A percentile compares a stretch with the other conserved stretches of the same genome.
phyloP scores from a whole-genome alignment of 495 filamentous ascomycete genomes.

The Penicillium lagena region DNA sequence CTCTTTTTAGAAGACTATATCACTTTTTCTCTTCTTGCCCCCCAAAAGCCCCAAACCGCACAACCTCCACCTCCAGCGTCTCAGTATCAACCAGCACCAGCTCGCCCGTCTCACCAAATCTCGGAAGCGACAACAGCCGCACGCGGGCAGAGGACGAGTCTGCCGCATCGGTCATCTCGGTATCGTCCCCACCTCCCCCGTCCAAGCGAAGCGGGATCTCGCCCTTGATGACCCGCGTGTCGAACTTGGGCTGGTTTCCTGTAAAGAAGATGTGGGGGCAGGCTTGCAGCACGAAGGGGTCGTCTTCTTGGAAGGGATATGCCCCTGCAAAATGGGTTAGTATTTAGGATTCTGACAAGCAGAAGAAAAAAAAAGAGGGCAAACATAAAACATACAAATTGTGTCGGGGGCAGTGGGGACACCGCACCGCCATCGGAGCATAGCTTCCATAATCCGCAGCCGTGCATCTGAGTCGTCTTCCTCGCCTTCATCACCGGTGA shows the following conservation, averaged over 20 bases:
- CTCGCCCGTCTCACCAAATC: constrained; percentile 72
- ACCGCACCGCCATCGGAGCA: constrained; percentile 82
- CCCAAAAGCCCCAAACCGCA: constrained; percentile 56
- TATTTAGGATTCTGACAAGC: neutral
- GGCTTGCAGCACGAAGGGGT: constrained; percentile 75
- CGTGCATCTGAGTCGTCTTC: constrained; percentile 56
- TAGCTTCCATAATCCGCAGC: constrained; percentile 82
- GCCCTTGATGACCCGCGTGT: constrained; percentile 64
- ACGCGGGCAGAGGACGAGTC: constrained; percentile 54
- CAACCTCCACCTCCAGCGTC: constrained; percentile 67
- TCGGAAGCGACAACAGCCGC: constrained; percentile 71
- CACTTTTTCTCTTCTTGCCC: constrained; percentile 37
- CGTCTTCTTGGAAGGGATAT: constrained; percentile 88
- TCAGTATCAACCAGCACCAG: constrained; percentile 83
- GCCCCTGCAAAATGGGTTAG: constrained; percentile 54
- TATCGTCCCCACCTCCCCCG: constrained; percentile 17
- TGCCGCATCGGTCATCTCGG: constrained; percentile 33
- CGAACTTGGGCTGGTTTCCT: constrained; percentile 80
- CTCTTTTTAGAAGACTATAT: constrained; percentile 5
- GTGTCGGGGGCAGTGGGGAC: constrained; percentile 98
- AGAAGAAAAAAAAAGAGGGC: neutral
- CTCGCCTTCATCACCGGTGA: constrained; percentile 14
- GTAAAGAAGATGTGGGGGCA: constrained; percentile 91
- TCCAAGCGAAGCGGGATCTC: constrained; percentile 26
- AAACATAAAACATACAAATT: constrained; percentile 58